A percentile compares a stretch with the other conserved stretches of the same genome.
phyloP scores from a whole-genome alignment of 257 asterid genomes.

The Mitragyna speciosa region DNA sequence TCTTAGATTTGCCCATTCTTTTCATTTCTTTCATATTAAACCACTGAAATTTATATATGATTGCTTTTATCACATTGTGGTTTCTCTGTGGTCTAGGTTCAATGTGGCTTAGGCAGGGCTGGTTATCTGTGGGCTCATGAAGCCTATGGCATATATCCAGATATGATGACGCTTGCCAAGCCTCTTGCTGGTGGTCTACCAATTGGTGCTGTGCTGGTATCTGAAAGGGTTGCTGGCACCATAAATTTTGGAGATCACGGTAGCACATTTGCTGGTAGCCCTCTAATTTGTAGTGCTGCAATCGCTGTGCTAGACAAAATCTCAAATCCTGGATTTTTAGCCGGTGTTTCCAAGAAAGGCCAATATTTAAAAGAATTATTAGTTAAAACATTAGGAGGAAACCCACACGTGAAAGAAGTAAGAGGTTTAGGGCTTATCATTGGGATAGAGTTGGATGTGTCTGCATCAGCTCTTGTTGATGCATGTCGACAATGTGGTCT shows the following conservation, averaged over 20 bases:
- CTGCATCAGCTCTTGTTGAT: slow-evolving; percentile 71
- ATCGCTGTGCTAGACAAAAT: slow-evolving; percentile 74
- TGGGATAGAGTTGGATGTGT: slow-evolving; percentile 77
- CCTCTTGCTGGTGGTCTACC: slow-evolving; percentile 99
- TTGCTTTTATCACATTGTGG: neutral
- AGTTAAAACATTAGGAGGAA: slow-evolving; percentile 48
- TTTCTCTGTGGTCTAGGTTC: slow-evolving; percentile 51
- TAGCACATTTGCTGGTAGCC: slow-evolving; percentile 97
- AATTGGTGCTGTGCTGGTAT: slow-evolving; percentile 75
- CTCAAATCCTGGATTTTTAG: slow-evolving; percentile 54
- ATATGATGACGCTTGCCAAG: slow-evolving; percentile 92
- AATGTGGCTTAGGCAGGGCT: slow-evolving; percentile 89
- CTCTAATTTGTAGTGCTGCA: slow-evolving; percentile 86
- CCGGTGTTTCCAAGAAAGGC: slow-evolving; percentile 68
- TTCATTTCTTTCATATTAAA: neutral
- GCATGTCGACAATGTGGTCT: slow-evolving; percentile 79
- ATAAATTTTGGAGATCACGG: slow-evolving; percentile 88
- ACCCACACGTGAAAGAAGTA: slow-evolving; percentile 68
- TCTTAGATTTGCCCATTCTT: neutral
- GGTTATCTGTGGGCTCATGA: slow-evolving; percentile 97
- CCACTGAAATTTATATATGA: neutral
- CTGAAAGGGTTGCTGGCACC: slow-evolving; percentile 67
- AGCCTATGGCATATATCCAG: slow-evolving; percentile 66
- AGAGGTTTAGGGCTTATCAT: slow-evolving; percentile 83
- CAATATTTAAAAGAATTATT: slow-evolving; percentile 56